These are phyloP conservation scores for Cytospora mali DNA, from an alignment of 2,329 filamentous ascomycete genomes.

Conservation along the genomic window DNA sequence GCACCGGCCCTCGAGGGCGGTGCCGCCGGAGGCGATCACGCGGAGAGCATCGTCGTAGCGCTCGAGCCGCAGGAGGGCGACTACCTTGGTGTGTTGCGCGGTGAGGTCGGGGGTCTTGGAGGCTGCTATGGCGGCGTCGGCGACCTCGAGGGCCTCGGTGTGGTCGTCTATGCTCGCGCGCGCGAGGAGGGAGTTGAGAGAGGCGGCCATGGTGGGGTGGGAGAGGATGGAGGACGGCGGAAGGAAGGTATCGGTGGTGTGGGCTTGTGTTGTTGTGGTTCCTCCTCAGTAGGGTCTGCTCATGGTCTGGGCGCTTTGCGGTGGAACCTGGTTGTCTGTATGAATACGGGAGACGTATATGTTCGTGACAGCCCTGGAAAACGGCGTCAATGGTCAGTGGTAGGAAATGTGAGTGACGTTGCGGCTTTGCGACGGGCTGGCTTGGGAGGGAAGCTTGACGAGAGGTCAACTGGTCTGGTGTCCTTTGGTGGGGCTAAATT, in stretches of 20 bases:
- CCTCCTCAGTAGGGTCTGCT: conserved; percentile 5
- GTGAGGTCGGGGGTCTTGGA: conserved; percentile 51
- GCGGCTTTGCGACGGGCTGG: background rate
- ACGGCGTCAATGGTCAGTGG: too few species aligned
- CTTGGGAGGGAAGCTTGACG: conserved; percentile 9
- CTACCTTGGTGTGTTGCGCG: conserved; percentile 69
- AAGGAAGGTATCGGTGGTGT: conserved; percentile 3
- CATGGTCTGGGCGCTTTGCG: conserved; percentile 6
- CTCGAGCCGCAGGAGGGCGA: conserved; percentile 80
- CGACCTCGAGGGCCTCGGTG: conserved; percentile 68
- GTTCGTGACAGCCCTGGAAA: background rate
- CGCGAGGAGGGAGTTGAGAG: conserved; percentile 58
- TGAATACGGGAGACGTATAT: background rate
- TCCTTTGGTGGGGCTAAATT: conserved; percentile 16
- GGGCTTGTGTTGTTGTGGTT: background rate
- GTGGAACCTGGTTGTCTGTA: background rate
- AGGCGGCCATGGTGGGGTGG: conserved; percentile 36
- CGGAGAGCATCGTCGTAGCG: conserved; percentile 77
- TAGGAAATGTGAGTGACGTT: background rate
- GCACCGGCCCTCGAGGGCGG: conserved; percentile 62
- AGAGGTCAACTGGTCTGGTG: conserved; percentile 9
- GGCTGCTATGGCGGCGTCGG: conserved; percentile 63
- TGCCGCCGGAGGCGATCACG: conserved; percentile 65
- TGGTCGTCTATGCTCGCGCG: conserved; percentile 67
- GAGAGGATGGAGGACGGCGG: background rate